A percentile compares a stretch with the other conserved stretches of the same genome.
Conservation (phyloP, 352 stramenopile genomes). For the Peronospora belbahrii region DNA sequence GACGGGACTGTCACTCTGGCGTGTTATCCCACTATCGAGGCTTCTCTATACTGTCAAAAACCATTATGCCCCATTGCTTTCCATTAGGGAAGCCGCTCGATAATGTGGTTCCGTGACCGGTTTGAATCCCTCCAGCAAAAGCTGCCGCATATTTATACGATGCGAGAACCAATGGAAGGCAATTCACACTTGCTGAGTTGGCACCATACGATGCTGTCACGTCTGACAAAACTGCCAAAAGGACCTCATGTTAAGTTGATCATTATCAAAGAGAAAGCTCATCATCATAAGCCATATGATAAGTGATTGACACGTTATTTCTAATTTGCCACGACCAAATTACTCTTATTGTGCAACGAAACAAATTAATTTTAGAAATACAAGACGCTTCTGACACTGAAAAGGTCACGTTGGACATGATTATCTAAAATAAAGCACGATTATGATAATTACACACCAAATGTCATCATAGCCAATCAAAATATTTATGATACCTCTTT, state of each 20-base stretch:
- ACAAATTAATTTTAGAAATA: too few relatives aligned
- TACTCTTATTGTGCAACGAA: too few relatives aligned
- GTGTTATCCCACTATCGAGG: constrained; percentile 36
- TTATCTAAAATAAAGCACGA: too few relatives aligned
- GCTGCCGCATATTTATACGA: constrained; percentile 36
- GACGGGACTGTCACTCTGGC: constrained; percentile 19
- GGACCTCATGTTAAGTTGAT: too few relatives aligned
- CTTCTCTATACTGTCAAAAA: constrained; percentile 35
- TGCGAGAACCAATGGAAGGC: constrained; percentile 30
- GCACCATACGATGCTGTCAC: too few relatives aligned
- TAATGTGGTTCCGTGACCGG: constrained; percentile 34
- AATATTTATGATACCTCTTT: neutral
- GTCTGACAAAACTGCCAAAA: too few relatives aligned
- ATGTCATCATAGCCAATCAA: neutral
- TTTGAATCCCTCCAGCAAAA: constrained; percentile 25
- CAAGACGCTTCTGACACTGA: too few relatives aligned
- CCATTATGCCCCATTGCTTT: constrained; percentile 36
- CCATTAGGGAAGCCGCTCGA: constrained; percentile 36
- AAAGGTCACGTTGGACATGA: too few relatives aligned
- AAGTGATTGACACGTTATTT: too few relatives aligned
- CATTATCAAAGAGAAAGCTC: too few relatives aligned
- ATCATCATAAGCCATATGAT: too few relatives aligned
- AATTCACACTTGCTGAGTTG: constrained; percentile 40
- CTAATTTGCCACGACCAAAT: too few relatives aligned
- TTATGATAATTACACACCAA: neutral